Evolutionary conservation across 441 rosid species (phyloP), one percentile per base, ranked within the genome.

Genomic region (Biscutella auriculata): DNA sequence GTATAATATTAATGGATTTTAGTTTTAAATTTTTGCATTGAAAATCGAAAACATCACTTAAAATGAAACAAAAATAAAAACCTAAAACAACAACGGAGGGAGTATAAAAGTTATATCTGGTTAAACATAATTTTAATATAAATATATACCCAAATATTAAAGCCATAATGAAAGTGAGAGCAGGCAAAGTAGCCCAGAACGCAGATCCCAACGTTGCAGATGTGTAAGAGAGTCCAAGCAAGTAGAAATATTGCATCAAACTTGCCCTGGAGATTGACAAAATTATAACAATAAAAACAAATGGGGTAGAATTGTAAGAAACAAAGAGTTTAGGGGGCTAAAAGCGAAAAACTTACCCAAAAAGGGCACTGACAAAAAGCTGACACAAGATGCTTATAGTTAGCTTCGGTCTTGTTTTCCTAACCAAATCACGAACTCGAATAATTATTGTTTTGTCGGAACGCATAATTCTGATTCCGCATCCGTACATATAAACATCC

Each of bases 181-280:
- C 65, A 25, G 86, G 84, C 56, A 77, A 53, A 57, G 65, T 58
- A 37, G 70, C 79, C 26, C 48, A 5, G 60, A 80, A 80, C 41
- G 82, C 86, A 66, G 76, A 69, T 6, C 76, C 56, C 29, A 78
- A 56, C 8, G 89, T 79, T 15, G 86, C 77, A 13, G 82, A 70
- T 41, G 89, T 79, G 56, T 72, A 64, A 23, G 68, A 40, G 54
- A 83, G 77, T 33, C 89, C 86, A 13, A 77, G 64, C 52, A 83
- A 78, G 44, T 61, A 73, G 53, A 67, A 64, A 56, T 77, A 83
- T 14, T 79, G 84, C 16, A 73, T 40, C 12, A 83, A 69, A 14
- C 82, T 78, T 21, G 73, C 73, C 69, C 89, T 80, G 71, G 13
- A 53, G n/a, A 41, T 25, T 43, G n/a, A 15, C 46, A 30, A 54